Evolutionary conservation across 2,329 filamentous ascomycete genomes (phyloP), one percentile per base, ranked within the genome.

Genomic region (Sporothrix globosa): DNA sequence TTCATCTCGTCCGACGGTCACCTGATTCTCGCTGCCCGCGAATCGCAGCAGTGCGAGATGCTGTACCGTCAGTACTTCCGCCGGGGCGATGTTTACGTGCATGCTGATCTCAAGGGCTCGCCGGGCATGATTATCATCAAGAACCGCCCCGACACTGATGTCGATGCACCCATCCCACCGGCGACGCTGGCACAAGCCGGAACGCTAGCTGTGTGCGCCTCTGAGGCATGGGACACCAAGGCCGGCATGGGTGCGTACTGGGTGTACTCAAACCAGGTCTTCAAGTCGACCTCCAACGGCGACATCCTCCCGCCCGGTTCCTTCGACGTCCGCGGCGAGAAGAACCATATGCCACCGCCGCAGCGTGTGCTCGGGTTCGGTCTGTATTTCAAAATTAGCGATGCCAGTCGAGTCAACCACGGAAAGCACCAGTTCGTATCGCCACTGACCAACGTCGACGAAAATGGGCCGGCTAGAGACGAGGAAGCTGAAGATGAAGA

Each of bases 1-100:
- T 99, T 99, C 81, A 87, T 98, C 75, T 97, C 94, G 0, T 96
- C 93, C 0, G 96, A 99, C 77, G 94, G 95, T 4, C 97, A 98
- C 78, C 85, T 99, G 6, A 92, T 98, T 0, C 85, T 99, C 19
- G 95, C 90, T 58, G 95, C 93, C 19, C 93, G 92, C 73, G 96
- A 99, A 81, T 87, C 90, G 1, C 91, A 92, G 75, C 96, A 99
- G 78, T 93, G 91, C 76, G 96, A 99, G 78, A 90, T 94, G 53
- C 83, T 99, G n/a, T 99, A 98, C 81, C 89, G 90, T 73, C 88
- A 88, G 30, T 90, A 98, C 76, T 82, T 99, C 58, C 91, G 90
- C 73, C 96, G 93, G 76, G 96, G 95, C 4, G 96, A 99, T 76
- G 82, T 97, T 7, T 98, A 96, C 76, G 91, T 97, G 6, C 92